phyloP scores from a whole-genome alignment of 1,139 yeast species.

The Yarrowia galli region DNA sequence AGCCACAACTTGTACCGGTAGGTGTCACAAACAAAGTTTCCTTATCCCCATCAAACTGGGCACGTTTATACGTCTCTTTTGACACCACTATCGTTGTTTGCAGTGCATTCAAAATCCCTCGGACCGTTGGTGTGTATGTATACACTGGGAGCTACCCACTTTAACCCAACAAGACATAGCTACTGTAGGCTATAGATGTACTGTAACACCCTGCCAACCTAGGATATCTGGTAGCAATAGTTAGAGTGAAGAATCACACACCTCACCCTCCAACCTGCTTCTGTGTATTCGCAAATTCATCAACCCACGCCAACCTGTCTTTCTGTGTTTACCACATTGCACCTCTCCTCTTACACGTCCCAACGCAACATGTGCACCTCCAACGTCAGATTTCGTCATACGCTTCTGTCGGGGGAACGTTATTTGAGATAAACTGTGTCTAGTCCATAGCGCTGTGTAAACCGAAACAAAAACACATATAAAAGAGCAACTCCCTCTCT shows the following conservation, averaged over 20 bases:
- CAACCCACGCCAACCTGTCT: not conserved
- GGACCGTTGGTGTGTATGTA: not conserved
- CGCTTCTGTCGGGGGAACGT: constrained; percentile 11
- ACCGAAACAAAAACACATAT: constrained; percentile 13
- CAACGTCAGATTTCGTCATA: constrained; percentile 33
- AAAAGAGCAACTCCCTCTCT: constrained; percentile 18
- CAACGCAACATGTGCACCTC: constrained; percentile 24
- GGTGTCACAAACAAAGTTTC: not conserved
- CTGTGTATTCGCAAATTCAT: no score
- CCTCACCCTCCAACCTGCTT: no score
- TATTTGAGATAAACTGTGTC: constrained; percentile 14
- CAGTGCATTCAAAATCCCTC: not conserved
- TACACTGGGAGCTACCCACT: no score
- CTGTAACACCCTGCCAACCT: no score
- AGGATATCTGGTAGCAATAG: no score
- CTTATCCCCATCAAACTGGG: not conserved
- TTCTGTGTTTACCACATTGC: constrained; percentile 1
- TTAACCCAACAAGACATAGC: not conserved
- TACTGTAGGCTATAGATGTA: no score
- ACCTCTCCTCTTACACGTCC: constrained; percentile 6
- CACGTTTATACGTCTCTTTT: no score
- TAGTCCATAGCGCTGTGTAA: constrained; percentile 8
- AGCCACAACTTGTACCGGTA: not conserved
- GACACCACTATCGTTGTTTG: not conserved
- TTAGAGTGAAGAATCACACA: no score